Evolutionary conservation across 2,329 filamentous ascomycete species (phyloP).

Genomic region (Exophiala calicioides): DNA sequence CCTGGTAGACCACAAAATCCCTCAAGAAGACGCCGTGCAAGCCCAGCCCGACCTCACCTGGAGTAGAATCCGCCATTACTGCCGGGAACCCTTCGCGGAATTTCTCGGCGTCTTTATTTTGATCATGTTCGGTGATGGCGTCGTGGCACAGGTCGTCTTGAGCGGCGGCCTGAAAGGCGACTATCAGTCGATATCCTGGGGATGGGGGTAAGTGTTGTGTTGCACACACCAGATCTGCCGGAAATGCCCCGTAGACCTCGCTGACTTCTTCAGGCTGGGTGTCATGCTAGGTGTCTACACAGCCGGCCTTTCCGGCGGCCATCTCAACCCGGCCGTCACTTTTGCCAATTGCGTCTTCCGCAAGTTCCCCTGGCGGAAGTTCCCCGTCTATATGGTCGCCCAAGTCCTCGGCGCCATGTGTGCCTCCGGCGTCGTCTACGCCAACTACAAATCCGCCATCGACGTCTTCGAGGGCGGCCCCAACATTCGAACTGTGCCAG

Average conservation of each 20-base stretch:
- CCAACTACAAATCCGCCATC: conserved; percentile 67
- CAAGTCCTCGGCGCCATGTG: conserved; percentile 69
- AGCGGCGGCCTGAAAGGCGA: conserved; percentile 48
- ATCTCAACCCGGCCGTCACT: conserved; percentile 68
- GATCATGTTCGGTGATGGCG: conserved; percentile 68
- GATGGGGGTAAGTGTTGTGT: conserved; percentile 45
- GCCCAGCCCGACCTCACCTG: conserved; percentile 45
- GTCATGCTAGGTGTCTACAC: conserved; percentile 70
- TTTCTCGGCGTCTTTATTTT: conserved; percentile 69
- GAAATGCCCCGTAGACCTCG: not conserved
- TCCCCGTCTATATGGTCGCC: conserved; percentile 65
- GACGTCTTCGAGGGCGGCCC: conserved; percentile 40
- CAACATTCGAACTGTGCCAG: conserved; percentile 59
- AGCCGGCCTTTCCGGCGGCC: conserved; percentile 59
- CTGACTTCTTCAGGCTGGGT: conserved; percentile 52
- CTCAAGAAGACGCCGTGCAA: conserved; percentile 33
- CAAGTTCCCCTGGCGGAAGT: conserved; percentile 67
- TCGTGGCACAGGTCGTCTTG: conserved; percentile 63
- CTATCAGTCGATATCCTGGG: conserved; percentile 57
- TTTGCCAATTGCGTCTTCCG: conserved; percentile 62
- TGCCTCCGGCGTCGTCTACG: conserved; percentile 62
- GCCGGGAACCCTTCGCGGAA: conserved; percentile 64
- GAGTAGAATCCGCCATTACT: conserved; percentile 53
- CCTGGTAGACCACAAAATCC: conserved; percentile 37
- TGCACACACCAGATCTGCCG: not conserved